Percentiles rank a stretch among this genome's conserved stretches.
Conservation (phyloP, 345 rosid species). For the Populus simonii region DNA sequence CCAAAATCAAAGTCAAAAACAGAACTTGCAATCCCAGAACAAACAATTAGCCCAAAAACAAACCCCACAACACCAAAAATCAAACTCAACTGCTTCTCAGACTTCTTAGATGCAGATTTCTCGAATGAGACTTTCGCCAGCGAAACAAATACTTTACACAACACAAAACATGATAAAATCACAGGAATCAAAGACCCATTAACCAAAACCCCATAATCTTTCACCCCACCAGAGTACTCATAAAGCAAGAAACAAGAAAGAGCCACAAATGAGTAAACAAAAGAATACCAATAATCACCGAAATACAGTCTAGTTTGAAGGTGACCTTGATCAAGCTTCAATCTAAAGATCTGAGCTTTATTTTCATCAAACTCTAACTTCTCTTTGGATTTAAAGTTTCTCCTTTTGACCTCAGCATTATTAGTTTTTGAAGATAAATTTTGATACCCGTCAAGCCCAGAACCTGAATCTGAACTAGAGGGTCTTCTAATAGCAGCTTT, state of each 20-base stretch:
- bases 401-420: slow-evolving; percentile 38
- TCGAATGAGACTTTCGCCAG: slow-evolving; percentile 61
- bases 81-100: slow-evolving; percentile 63
- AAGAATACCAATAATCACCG: slow-evolving; percentile 50
- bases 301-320: slow-evolving; percentile 67
- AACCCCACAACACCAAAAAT: slow-evolving; percentile 58
- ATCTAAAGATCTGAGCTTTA: slow-evolving; percentile 90
- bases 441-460: slow-evolving; percentile 30
- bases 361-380: slow-evolving; percentile 79
- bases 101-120: slow-evolving; percentile 81
- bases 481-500: slow-evolving; percentile 76
- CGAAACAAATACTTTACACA: slow-evolving; percentile 46
- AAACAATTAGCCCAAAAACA: slow-evolving; percentile 46
- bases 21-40: slow-evolving; percentile 39
- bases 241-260: slow-evolving; percentile 51
- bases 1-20: slow-evolving; percentile 64
- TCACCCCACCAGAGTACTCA: slow-evolving; percentile 29
- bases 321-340: slow-evolving; percentile 77
- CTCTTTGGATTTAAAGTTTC: slow-evolving; percentile 55
- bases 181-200: slow-evolving; percentile 60
- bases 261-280: slow-evolving; percentile 41
- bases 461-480: slow-evolving; percentile 33
- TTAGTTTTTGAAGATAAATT: slow-evolving; percentile 35
- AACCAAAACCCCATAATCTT: slow-evolving; percentile 41
- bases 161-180: slow-evolving; percentile 41